phyloP scores from a whole-genome alignment of 2,329 filamentous ascomycete genomes.

The Colletotrichum gigasporum region DNA sequence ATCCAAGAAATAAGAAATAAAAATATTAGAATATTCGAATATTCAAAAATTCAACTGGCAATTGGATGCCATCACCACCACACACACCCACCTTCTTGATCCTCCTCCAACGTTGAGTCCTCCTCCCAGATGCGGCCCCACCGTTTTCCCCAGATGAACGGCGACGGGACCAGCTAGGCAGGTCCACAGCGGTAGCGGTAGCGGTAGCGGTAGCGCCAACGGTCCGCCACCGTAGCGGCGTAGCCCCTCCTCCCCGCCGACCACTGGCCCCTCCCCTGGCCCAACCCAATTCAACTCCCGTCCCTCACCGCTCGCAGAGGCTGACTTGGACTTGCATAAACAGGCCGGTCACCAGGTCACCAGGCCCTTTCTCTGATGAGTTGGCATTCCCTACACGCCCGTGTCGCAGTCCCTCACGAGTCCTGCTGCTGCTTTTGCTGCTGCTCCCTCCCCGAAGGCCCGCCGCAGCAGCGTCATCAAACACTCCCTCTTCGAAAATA shows the following conservation, averaged over 20 bases:
- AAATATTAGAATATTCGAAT: too few relatives aligned
- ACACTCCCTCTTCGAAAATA: neutral
- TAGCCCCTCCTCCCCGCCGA: too few relatives aligned
- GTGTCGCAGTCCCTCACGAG: slow-evolving; percentile 16
- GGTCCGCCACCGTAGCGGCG: slow-evolving; percentile 27
- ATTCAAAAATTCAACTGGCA: too few relatives aligned
- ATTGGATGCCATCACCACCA: neutral
- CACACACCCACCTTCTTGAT: neutral
- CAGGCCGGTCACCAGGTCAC: slow-evolving; percentile 32
- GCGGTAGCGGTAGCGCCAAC: slow-evolving; percentile 13
- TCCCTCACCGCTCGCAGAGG: slow-evolving; percentile 29
- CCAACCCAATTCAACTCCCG: slow-evolving; percentile 8
- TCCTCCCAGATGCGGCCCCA: slow-evolving; percentile 6
- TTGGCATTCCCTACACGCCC: slow-evolving; percentile 27
- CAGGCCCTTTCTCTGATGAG: slow-evolving; percentile 28
- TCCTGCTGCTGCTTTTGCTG: too few relatives aligned
- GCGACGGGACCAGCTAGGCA: neutral
- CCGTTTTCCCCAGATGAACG: slow-evolving; percentile 21
- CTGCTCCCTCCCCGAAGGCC: neutral
- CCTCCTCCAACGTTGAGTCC: neutral
- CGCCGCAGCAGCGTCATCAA: slow-evolving; percentile 7
- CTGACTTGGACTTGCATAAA: slow-evolving; percentile 33
- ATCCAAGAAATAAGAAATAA: neutral
- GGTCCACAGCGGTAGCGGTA: neutral
- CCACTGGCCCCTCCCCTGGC: neutral